Base-by-base conservation (phyloP, 345 rosid species). In the Murraya paniculata region DNA sequence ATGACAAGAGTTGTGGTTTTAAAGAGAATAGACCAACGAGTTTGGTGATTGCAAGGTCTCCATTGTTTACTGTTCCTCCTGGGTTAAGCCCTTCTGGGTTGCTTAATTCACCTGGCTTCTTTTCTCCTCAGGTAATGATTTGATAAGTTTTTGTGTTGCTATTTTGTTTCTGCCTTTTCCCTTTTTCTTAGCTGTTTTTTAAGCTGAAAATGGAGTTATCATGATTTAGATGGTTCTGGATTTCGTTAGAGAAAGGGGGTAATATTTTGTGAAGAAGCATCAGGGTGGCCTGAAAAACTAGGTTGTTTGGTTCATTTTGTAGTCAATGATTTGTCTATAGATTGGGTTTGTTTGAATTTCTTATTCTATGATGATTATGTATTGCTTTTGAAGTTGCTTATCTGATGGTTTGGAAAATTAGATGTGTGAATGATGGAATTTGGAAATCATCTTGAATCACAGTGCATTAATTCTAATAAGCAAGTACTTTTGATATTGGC, bases 81-180 rank as follows among this genome's bases (percentile, higher is more conserved):
- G 99, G 97, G 41, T 77, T 94, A 81, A 96, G 98, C 82, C 99
- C 99, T 81, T 94, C 98, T 68, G 92, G 92, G 76, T 88, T 93
- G 85, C 94, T 95, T 58, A 85, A 82, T 57, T 92, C 97, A 27
- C 96, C 98, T 18, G 91, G 91, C 6, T 79, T 91, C 86, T 90
- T 91, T 75, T 84, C 97, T 69, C 92, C 97, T 84, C 94, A 85
- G 94, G 95, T 93, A 80, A 45, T 65, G 9, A 65, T 83, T 22
- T 3, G 53, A 53, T 38, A 76, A 9, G 33, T 73, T 79, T 72
- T 41, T 77, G 72, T 66, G 56, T 11, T 24, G 31, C 7, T 27
- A 13, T 76, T 22, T 13, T 28, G 55, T 16, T 22, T 28, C 69
- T 62, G 53, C 18, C 11, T 9, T 11, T 27, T 48, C 55, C 38